Conservation (phyloP, 352 stramenopile genomes). For the Plasmopara viticola region DNA sequence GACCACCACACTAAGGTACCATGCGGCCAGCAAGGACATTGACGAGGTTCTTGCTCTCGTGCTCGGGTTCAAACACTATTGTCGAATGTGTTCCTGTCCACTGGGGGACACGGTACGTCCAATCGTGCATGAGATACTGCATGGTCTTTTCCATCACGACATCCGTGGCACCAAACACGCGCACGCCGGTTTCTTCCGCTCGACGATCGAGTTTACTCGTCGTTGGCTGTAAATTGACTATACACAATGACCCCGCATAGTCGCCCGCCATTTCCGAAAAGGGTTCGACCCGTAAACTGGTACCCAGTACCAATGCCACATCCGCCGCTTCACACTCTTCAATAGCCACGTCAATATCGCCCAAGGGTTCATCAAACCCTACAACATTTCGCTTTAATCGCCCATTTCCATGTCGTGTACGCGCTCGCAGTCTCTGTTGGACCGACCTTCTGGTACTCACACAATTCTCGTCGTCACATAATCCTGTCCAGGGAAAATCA, state of each 20-base stretch:
- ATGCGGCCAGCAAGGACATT: constrained; percentile 68
- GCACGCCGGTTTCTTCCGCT: constrained; percentile 56
- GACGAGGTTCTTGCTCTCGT: constrained; percentile 67
- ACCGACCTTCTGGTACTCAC: constrained; percentile 59
- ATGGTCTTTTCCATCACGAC: constrained; percentile 71
- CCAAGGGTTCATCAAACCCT: constrained; percentile 72
- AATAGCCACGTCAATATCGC: constrained; percentile 73
- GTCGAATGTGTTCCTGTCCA: constrained; percentile 57
- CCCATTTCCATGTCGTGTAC: constrained; percentile 71
- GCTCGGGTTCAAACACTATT: constrained; percentile 59
- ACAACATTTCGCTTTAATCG: constrained; percentile 72
- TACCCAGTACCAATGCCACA: constrained; percentile 71
- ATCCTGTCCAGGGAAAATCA: constrained; percentile 60
- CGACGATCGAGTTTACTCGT: constrained; percentile 64
- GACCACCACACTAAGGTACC: constrained; percentile 17
- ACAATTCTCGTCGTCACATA: constrained; percentile 59
- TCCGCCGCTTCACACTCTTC: constrained; percentile 73
- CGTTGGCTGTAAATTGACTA: constrained; percentile 72
- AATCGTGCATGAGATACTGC: constrained; percentile 52
- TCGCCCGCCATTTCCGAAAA: constrained; percentile 79
- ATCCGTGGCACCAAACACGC: constrained; percentile 69
- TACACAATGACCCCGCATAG: constrained; percentile 61
- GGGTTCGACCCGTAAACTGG: constrained; percentile 66
- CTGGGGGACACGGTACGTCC: constrained; percentile 44
- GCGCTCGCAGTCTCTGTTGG: constrained; percentile 51